Conservation (phyloP, 371 early-diverging fungal species). For the Funneliformis caledonium region DNA sequence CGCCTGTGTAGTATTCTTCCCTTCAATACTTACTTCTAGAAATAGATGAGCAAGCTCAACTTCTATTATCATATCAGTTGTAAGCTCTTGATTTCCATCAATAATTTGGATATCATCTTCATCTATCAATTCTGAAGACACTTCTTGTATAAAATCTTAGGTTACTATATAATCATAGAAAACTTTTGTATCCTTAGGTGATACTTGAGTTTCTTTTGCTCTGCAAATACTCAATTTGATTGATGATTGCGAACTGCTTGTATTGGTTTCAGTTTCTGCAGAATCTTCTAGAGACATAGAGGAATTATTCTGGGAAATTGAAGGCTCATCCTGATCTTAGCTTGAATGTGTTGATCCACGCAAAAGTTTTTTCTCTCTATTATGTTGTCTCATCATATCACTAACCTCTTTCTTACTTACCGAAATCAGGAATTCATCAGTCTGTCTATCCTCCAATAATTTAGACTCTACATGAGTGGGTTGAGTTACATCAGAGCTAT, state of each 20-base stretch:
- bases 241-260: background rate
- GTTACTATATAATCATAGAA: conserved; percentile 6
- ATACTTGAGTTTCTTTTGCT: background rate
- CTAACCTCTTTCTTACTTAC: conserved; percentile 24
- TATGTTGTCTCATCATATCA: conserved; percentile 5
- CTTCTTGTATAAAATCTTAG: conserved; percentile 23
- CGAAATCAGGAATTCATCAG: conserved; percentile 17
- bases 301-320: conserved; percentile 1
- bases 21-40: conserved; percentile 23
- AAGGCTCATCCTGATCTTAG: background rate
- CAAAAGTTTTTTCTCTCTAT: conserved; percentile 5
- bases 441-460: conserved; percentile 18
- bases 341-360: background rate
- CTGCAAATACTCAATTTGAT: background rate
- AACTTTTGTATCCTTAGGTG: background rate
- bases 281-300: conserved; percentile 6
- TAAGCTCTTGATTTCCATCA: background rate
- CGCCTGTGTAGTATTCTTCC: conserved; percentile 22
- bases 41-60: conserved; percentile 3
- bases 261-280: background rate
- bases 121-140: conserved; percentile 10
- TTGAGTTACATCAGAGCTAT: too few relatives aligned
- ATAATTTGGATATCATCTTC: background rate
- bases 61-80: background rate
- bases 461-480: background rate